A percentile compares a stretch with the other conserved stretches of the same genome.
phyloP scores from a whole-genome alignment of 495 filamentous ascomycete species.

The Polyplosphaeria fusca region DNA sequence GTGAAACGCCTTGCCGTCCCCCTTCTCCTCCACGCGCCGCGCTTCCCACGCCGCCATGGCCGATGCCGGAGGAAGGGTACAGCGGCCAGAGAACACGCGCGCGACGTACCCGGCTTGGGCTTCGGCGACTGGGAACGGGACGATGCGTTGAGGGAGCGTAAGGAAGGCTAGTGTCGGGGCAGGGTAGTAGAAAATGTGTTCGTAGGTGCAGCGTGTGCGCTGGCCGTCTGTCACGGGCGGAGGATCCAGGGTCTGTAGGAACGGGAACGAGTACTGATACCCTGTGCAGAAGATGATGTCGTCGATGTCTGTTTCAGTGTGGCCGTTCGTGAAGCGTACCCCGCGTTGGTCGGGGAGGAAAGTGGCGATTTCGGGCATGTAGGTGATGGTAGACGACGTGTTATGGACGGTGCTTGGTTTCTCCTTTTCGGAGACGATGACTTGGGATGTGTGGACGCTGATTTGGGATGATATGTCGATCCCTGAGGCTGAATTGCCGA shows the following conservation, averaged over 20 bases:
- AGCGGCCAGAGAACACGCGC: conserved; percentile 65
- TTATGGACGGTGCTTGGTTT: conserved; percentile 53
- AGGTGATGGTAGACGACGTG: conserved; percentile 42
- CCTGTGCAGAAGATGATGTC: conserved; percentile 70
- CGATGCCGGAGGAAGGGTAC: conserved; percentile 56
- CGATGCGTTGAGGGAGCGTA: conserved; percentile 69
- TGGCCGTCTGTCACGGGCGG: conserved; percentile 63
- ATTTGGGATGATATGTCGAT: conserved; percentile 79
- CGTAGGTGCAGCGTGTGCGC: conserved; percentile 63
- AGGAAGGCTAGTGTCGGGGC: conserved; percentile 78
- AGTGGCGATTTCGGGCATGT: conserved; percentile 47
- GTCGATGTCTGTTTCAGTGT: conserved; percentile 59
- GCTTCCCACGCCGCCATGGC: conserved; percentile 69
- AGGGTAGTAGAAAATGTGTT: conserved; percentile 71
- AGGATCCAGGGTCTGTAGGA: conserved; percentile 58
- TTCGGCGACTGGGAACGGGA: conserved; percentile 78
- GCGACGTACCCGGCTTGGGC: conserved; percentile 73
- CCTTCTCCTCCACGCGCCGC: conserved; percentile 42
- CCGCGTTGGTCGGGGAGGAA: conserved; percentile 53
- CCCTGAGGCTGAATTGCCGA: conserved; percentile 77
- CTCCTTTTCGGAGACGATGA: conserved; percentile 47
- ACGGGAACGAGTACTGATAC: conserved; percentile 69
- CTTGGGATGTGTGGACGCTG: too few species aligned
- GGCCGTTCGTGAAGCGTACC: conserved; percentile 53
- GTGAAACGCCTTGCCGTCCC: conserved; percentile 55